Percentiles rank a stretch among this genome's conserved stretches.
Evolutionary conservation across 1,139 yeast species (phyloP).

Genomic region (Candida neerlandica): DNA sequence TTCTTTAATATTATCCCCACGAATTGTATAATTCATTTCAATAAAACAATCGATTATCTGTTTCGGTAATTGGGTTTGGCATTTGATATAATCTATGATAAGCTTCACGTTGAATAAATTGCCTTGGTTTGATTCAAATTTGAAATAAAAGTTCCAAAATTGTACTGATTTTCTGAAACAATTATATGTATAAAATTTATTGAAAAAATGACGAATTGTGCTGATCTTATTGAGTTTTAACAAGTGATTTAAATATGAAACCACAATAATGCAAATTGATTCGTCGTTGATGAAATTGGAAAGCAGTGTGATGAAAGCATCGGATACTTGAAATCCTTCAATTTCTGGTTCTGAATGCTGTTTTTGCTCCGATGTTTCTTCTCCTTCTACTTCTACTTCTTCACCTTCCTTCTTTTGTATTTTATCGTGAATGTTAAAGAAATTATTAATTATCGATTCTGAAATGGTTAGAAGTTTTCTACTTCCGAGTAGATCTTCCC

Average conservation of each 20-base stretch:
- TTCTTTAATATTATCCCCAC: conserved; percentile 27
- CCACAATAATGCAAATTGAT: conserved; percentile 29
- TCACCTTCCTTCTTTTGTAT: conserved; percentile 9
- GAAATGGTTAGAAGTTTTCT: conserved; percentile 14
- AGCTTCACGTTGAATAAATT: conserved; percentile 46
- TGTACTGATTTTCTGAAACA: conserved; percentile 40
- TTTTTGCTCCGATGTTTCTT: background rate
- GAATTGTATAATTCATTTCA: conserved; percentile 23
- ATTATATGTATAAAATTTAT: conserved; percentile 38
- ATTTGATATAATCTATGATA: conserved; percentile 46
- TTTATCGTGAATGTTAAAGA: conserved; percentile 21
- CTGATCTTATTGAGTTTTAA: conserved; percentile 10
- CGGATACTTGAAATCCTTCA: conserved; percentile 8
- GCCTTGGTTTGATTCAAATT: conserved; percentile 47
- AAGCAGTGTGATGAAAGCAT: conserved; percentile 15
- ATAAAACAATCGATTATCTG: conserved; percentile 42
- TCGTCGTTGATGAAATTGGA: conserved; percentile 31
- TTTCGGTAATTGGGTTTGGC: conserved; percentile 50
- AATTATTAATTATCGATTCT: conserved; percentile 21
- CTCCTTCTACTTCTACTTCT: conserved; percentile 1
- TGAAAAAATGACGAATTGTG: conserved; percentile 30
- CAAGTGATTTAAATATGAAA: conserved; percentile 21
- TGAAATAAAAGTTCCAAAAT: conserved; percentile 61
- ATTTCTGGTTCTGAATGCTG: conserved; percentile 1
- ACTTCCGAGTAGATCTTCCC: conserved; percentile 18